These are phyloP conservation scores for Trichosporon coremiiforme DNA, from an alignment of 1,284 basidiomycete genomes.

Conservation along the genomic window DNA sequence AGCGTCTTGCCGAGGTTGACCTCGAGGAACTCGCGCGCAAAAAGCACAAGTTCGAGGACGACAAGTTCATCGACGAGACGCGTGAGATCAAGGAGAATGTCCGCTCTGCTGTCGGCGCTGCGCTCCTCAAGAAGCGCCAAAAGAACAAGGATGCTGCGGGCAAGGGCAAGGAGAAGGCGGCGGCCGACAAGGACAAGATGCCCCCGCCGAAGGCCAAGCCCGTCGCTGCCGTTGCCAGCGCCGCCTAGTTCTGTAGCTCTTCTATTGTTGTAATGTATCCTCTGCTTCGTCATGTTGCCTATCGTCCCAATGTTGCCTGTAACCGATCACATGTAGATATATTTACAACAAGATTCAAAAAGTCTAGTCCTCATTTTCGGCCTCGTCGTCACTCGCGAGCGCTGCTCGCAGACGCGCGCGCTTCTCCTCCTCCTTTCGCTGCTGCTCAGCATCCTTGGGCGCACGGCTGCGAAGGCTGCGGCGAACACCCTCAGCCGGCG, in stretches of 20 bases:
- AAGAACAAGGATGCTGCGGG: constrained; percentile 27
- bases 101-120: constrained; percentile 81
- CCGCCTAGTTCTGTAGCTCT: neutral
- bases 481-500: constrained; percentile 9
- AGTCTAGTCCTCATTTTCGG: constrained; percentile 13
- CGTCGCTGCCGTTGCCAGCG: neutral
- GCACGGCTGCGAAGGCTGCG: constrained; percentile 39
- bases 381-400: constrained; percentile 35
- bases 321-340: neutral
- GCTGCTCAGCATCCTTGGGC: constrained; percentile 37
- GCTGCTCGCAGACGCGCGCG: constrained; percentile 34
- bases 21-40: constrained; percentile 63
- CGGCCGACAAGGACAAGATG: constrained; percentile 30
- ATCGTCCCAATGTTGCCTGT: neutral
- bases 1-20: constrained; percentile 58
- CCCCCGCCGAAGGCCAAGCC: constrained; percentile 35
- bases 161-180: constrained; percentile 82
- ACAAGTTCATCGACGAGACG: constrained; percentile 88
- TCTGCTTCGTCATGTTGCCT: neutral
- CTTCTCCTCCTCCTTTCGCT: constrained; percentile 38
- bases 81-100: constrained; percentile 89
- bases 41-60: constrained; percentile 90
- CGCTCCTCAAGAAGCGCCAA: constrained; percentile 36
- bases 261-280: neutral
- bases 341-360: constrained; percentile 13